phyloP scores from a whole-genome alignment of 148 eudicot genomes.

The Diospyros kaki region DNA sequence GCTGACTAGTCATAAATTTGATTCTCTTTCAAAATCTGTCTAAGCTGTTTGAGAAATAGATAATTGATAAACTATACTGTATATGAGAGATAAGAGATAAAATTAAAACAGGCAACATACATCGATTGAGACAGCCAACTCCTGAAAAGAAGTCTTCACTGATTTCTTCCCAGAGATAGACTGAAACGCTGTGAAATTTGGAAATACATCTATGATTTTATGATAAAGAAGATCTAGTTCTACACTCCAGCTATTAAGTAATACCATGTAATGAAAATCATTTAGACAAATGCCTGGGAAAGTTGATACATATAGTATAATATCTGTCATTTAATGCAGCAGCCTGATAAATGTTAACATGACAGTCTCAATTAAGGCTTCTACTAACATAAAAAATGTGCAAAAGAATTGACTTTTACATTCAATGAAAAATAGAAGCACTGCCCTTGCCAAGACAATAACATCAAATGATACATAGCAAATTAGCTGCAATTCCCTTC shows the following conservation, averaged over 20 bases:
- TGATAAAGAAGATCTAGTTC: constrained; percentile 7
- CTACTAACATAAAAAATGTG: neutral
- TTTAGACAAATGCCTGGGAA: constrained; percentile 2
- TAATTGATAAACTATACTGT: constrained; percentile 2
- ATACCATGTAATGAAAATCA: neutral
- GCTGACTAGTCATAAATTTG: too few species aligned
- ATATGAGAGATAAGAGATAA: neutral
- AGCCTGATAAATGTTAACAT: neutral
- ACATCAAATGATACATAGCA: neutral
- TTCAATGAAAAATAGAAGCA: neutral
- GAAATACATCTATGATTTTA: neutral
- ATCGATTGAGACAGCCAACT: constrained; percentile 62
- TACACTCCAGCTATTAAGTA: neutral
- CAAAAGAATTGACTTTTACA: neutral
- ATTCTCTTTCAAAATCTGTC: too few species aligned
- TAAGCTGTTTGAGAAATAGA: too few species aligned
- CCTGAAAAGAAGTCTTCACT: constrained; percentile 40
- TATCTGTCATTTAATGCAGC: neutral
- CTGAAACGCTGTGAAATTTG: constrained; percentile 37
- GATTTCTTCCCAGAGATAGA: constrained; percentile 34
- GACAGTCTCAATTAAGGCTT: neutral
- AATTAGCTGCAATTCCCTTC: neutral
- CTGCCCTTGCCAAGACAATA: neutral
- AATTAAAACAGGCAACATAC: constrained; percentile 28
- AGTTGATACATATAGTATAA: neutral